A percentile compares a stretch with the other conserved stretches of the same genome.
Evolutionary conservation across 176 grass and related monocot genomes (phyloP).

Genomic region (Secale cereale): DNA sequence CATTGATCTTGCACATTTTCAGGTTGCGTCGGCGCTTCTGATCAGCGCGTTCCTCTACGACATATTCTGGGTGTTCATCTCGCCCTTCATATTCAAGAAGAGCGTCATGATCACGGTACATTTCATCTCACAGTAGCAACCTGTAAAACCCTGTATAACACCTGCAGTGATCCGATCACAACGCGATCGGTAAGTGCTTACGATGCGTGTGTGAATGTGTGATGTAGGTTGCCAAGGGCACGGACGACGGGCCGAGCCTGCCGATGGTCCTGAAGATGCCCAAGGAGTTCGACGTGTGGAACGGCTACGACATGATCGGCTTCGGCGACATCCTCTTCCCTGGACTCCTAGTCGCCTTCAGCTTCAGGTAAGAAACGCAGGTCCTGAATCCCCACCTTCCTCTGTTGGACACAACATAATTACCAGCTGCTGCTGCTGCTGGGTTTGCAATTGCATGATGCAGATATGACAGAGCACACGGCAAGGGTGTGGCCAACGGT

Average conservation of each 20-base stretch:
- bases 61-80: constrained; percentile 99
- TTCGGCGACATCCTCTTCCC: constrained; percentile 98
- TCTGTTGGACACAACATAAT: too few relatives aligned
- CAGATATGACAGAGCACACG: constrained; percentile 65
- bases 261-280: constrained; percentile 96
- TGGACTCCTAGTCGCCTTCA: constrained; percentile 89
- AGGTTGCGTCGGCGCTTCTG: constrained; percentile 85
- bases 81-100: constrained; percentile 86
- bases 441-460: constrained; percentile 10
- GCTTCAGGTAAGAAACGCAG: constrained; percentile 53
- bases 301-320: constrained; percentile 93
- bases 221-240: constrained; percentile 73
- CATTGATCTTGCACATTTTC: constrained; percentile 3
- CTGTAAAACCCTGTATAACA: background rate
- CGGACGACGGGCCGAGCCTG: constrained; percentile 63
- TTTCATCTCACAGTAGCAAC: background rate
- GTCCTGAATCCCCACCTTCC: too few relatives aligned
- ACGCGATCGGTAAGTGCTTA: background rate
- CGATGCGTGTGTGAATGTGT: background rate
- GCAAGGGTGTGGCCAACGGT: constrained; percentile 54
- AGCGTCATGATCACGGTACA: constrained; percentile 97
- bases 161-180: background rate
- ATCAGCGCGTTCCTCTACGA: constrained; percentile 75
- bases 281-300: constrained; percentile 83
- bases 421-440: background rate